Percentiles rank a stretch among this genome's conserved stretches.
These are phyloP conservation scores for Stephanodiscus triporus DNA, from an alignment of 108 stramenopile genomes.

Conservation along the genomic window DNA sequence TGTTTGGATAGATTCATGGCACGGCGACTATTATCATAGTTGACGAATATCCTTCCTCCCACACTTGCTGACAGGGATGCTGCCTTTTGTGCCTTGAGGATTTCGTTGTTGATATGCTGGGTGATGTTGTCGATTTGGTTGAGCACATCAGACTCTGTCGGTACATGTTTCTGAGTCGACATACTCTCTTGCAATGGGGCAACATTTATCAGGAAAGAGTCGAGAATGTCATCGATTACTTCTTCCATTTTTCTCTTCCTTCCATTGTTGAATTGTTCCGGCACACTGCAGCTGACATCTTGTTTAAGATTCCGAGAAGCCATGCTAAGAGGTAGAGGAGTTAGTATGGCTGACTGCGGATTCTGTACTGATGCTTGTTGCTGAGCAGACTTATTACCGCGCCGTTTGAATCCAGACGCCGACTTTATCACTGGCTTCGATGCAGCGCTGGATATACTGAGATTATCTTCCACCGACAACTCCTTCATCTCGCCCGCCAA, in stretches of 20 bases:
- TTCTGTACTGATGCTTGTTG: not conserved
- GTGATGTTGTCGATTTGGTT: constrained; percentile 59
- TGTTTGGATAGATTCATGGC: constrained; percentile 30
- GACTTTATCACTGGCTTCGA: constrained; percentile 19
- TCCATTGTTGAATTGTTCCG: not conserved
- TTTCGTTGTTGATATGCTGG: constrained; percentile 54
- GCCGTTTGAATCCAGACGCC: constrained; percentile 42
- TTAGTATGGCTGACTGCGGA: not conserved
- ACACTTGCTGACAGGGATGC: constrained; percentile 21
- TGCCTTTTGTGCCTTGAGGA: constrained; percentile 52
- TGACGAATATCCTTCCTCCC: constrained; percentile 14
- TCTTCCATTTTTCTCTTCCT: constrained; percentile 55
- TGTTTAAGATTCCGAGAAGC: constrained; percentile 32
- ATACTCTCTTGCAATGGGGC: constrained; percentile 69
- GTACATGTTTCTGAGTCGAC: constrained; percentile 56
- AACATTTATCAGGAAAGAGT: constrained; percentile 55
- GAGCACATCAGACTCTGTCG: constrained; percentile 46
- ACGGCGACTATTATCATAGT: constrained; percentile 4
- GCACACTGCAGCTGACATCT: constrained; percentile 17
- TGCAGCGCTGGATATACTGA: constrained; percentile 1
- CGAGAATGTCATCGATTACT: constrained; percentile 70
- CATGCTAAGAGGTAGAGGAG: constrained; percentile 18
- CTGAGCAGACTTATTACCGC: constrained; percentile 25
- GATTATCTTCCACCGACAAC: constrained; percentile 18
- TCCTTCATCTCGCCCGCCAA: constrained; percentile 10